Base-by-base conservation (phyloP, 768 basidiomycete genomes). In the Strobilomyces dryophilus region DNA sequence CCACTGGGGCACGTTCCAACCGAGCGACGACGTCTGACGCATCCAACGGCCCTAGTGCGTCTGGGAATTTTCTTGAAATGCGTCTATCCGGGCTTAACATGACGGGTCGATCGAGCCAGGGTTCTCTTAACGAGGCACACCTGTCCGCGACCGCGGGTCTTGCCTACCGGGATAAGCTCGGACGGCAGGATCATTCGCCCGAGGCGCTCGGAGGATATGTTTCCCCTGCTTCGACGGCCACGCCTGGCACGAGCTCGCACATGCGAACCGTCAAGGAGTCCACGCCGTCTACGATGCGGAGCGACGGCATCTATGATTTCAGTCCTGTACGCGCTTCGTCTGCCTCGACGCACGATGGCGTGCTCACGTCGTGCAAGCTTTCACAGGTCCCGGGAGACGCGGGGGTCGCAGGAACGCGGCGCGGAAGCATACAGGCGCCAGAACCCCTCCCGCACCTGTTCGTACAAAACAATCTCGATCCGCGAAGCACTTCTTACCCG, bases 221-320 rank as follows among this genome's bases (percentile, higher is more conserved):
- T 34, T 78, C 77, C 0, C 77, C 77, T 15, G 61, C 74, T 2
- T 76, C 77, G 20, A 78, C 77, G 5, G 65, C 76, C 21, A 76
- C 76, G 1, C 73, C 78, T 8, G 66, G 67, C 21, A 68, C 66
- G 12, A 72, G 69, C 55, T 69, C 74, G 21, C 69, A 60, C 47
- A 36, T 59, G 34, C 65, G 61, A 24, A 55, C 64, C 12, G 55
- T 55, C 43, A 67, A 63, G 17, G 64, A 71, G 9, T 34, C 58
- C 5, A 26, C 32, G 15, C 59, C 66, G 15, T 61, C 65, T 6
- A 52, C 45, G 2, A 32, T 69, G 36, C 69, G 63, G 20, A 61
- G 53, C 34, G 67, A 67, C 2, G 17, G 53, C 8, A 47, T 68
- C 21, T 71, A 66, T 41, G 68, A 67, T 4, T 69, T 58, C 36